A percentile compares a stretch with the other conserved stretches of the same genome.
These are phyloP conservation scores for Sistotremastrum niveocremeum DNA, from an alignment of 768 basidiomycete species.

Conservation along the genomic window DNA sequence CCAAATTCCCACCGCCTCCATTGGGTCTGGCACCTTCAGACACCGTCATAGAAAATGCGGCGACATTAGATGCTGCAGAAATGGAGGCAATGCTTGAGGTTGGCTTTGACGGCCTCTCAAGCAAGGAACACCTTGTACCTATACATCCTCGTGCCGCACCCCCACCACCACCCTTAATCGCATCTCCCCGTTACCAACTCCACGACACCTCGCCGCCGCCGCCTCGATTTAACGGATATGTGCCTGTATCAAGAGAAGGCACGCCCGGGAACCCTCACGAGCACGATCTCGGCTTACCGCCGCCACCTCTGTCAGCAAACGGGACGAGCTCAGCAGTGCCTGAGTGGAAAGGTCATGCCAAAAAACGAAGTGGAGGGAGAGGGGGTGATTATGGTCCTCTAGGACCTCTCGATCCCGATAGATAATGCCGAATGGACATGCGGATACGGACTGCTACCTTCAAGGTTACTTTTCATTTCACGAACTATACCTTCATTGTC, in stretches of 20 bases:
- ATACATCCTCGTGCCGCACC: conserved; percentile 19
- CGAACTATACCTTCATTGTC: too few relatives aligned
- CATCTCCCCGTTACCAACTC: conserved; percentile 48
- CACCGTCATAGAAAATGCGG: conserved; percentile 17
- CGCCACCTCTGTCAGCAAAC: conserved; percentile 18
- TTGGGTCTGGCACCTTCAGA: conserved; percentile 42
- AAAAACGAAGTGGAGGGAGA: conserved; percentile 27
- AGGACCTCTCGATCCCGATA: conserved; percentile 26
- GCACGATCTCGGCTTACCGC: conserved; percentile 17
- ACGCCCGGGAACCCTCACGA: conserved; percentile 24
- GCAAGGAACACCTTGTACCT: conserved; percentile 14
- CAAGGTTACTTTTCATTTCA: too few relatives aligned
- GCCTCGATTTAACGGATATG: conserved; percentile 41
- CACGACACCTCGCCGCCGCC: conserved; percentile 33
- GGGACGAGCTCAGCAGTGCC: conserved; percentile 21
- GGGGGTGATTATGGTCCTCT: conserved; percentile 30
- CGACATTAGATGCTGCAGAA: conserved; percentile 54
- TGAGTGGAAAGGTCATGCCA: conserved; percentile 26
- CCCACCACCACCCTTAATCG: conserved; percentile 13
- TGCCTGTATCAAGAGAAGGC: conserved; percentile 36
- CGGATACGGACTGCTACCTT: too few relatives aligned
- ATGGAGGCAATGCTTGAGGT: conserved; percentile 86
- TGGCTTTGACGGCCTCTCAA: conserved; percentile 70
- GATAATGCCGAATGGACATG: too few relatives aligned
- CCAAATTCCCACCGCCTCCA: conserved; percentile 75